These are phyloP conservation scores for Eleusine coracana DNA, from an alignment of 176 grass and related monocot genomes.

Conservation along the genomic window DNA sequence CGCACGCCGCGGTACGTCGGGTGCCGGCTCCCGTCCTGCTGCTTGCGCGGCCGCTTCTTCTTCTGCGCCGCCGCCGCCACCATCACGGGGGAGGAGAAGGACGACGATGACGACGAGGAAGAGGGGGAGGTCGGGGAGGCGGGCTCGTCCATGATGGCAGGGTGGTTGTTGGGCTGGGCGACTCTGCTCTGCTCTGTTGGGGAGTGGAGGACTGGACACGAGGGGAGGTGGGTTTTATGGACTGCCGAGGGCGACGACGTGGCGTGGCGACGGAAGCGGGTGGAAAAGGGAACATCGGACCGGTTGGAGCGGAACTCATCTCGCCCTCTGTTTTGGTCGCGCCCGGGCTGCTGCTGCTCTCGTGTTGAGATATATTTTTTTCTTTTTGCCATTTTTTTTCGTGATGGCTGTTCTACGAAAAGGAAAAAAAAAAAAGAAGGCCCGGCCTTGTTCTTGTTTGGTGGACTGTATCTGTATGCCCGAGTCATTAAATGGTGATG, in stretches of 20 bases:
- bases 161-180: constrained; percentile 6
- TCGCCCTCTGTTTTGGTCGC: not conserved
- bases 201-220: constrained; percentile 14
- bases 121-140: constrained; percentile 29
- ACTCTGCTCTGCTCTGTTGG: not conserved
- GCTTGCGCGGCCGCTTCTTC: constrained; percentile 48
- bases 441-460: not conserved
- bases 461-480: not conserved
- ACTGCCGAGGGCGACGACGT: constrained; percentile 15
- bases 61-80: not conserved
- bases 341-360: not conserved
- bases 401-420: not conserved
- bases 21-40: constrained; percentile 59
- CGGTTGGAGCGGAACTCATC: not conserved
- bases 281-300: not conserved
- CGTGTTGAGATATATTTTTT: not conserved
- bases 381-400: not conserved
- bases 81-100: not conserved
- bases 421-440: not conserved
- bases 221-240: constrained; percentile 41
- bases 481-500: not conserved
- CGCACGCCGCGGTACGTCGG: constrained; percentile 65
- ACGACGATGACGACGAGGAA: not conserved
- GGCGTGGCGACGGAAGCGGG: not conserved
- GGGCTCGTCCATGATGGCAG: constrained; percentile 36